Evolutionary conservation across 345 rosid genomes (phyloP).

Genomic region (Microcos paniculata): DNA sequence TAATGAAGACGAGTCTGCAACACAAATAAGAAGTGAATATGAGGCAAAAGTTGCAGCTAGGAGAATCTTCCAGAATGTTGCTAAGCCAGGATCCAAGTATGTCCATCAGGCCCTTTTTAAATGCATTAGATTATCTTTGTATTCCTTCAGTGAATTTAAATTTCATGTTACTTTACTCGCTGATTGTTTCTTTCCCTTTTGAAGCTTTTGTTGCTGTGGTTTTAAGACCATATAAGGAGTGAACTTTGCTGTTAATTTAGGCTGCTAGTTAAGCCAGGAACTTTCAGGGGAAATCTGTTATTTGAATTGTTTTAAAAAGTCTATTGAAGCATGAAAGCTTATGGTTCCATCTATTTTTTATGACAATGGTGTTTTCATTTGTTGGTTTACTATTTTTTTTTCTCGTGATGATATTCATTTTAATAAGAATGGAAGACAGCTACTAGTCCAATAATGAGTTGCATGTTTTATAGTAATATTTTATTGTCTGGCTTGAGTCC

Average conservation of each 20-base stretch:
- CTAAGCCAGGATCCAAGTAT: slow-evolving; percentile 67
- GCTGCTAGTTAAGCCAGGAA: too few relatives aligned
- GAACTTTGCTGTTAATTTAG: too few relatives aligned
- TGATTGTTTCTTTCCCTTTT: not conserved
- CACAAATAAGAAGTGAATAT: slow-evolving; percentile 58
- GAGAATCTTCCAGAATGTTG: slow-evolving; percentile 74
- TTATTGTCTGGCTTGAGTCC: not conserved
- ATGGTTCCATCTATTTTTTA: too few relatives aligned
- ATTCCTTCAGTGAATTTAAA: not conserved
- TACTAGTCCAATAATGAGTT: not conserved
- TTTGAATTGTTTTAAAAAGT: too few relatives aligned
- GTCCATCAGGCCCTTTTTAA: not conserved
- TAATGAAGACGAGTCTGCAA: slow-evolving; percentile 54
- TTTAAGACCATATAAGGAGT: too few relatives aligned
- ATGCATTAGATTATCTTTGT: not conserved
- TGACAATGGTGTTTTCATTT: too few relatives aligned
- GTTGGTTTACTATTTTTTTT: too few relatives aligned
- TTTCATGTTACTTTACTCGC: not conserved
- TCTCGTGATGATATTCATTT: too few relatives aligned
- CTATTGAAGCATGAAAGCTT: too few relatives aligned
- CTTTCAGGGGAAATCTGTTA: too few relatives aligned
- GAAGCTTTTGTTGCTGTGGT: not conserved
- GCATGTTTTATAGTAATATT: not conserved
- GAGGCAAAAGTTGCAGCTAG: slow-evolving; percentile 89
- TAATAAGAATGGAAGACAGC: too few relatives aligned